Base-by-base conservation (phyloP, 345 rosid genomes). In the Rubroshorea leprosula region DNA sequence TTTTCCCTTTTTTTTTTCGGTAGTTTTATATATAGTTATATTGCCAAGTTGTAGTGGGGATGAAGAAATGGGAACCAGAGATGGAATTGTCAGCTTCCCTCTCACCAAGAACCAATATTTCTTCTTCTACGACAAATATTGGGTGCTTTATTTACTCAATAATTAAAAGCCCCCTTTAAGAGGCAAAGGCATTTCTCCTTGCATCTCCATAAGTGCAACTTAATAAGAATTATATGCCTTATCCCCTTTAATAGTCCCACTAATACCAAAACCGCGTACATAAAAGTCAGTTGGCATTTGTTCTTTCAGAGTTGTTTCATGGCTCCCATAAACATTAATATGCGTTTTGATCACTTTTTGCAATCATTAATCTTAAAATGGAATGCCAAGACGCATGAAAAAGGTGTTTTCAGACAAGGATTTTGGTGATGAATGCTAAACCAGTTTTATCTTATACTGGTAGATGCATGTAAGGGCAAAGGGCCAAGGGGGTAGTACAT, bases 11-110 rank as follows among this genome's bases (percentile, higher is more conserved):
- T 26, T 18, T 26, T 24, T 17, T 38, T 23, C 27, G 13, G 47
- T n/a, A 49, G 18, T 53, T 38, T 16, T 16, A 8, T 31, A 29
- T 12, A 6, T n/a, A 52, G 31, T 19, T 22, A n/a, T 57, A 27
- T 19, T 38, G 62, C 39, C 74, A 69, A 66, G 58, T 55, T 63
- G 75, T 17, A 22, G 24, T 31, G 22, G 13, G 47, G 23, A 25
- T 15, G 26, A 23, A 60, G 62, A 67, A 48, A 58, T 25, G 61
- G 61, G 53, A 57, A 35, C 41, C 31, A 27, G 31, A n/a, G n/a
- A 58, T 23, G 29, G 68, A 53, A 66, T 57, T 61, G 52, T 57
- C 56, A 29, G 35, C 46, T 39, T n/a, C 49, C 53, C 52, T 47
- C 24, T 50, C 54, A 21, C n/a, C 35, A 46, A 31, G 20, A 59